These are phyloP conservation scores for Zarea fungicola DNA, from an alignment of 2,329 filamentous ascomycete species.

Conservation along the genomic window DNA sequence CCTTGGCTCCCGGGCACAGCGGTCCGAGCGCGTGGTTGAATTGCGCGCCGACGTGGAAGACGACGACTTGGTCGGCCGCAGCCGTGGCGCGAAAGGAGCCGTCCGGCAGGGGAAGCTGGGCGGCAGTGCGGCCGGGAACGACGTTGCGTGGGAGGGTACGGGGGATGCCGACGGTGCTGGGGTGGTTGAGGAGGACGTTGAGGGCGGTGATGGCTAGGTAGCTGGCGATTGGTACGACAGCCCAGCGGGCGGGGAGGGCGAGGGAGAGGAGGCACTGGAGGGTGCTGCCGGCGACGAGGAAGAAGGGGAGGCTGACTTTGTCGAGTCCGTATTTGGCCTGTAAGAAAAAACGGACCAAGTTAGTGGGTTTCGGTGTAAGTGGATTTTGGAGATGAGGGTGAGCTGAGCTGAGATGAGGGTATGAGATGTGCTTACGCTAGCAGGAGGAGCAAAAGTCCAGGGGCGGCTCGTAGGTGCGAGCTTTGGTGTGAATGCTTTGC, in stretches of 20 bases:
- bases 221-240: conserved; percentile 24
- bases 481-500: conserved; percentile 21
- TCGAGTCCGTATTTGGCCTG: conserved; percentile 23
- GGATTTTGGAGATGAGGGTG: conserved; percentile 13
- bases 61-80: conserved; percentile 28
- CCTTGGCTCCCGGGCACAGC: conserved; percentile 38
- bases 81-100: conserved; percentile 25
- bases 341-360: too few relatives aligned
- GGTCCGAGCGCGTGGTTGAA: conserved; percentile 45
- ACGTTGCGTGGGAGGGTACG: conserved; percentile 16
- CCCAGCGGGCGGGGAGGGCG: conserved; percentile 30
- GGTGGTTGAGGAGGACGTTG: conserved; percentile 25
- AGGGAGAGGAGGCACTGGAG: conserved; percentile 29
- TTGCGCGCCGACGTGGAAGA: conserved; percentile 41
- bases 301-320: conserved; percentile 27
- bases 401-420: background rate
- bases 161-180: conserved; percentile 27
- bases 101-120: conserved; percentile 26
- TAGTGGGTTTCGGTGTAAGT: too few relatives aligned
- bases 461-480: conserved; percentile 20
- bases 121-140: conserved; percentile 29
- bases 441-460: conserved; percentile 15
- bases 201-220: conserved; percentile 17
- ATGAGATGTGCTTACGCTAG: conserved; percentile 2
- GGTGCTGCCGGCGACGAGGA: conserved; percentile 29